Base-by-base conservation (phyloP, 192 early-diverging fungal species). In the Podila clonocystis region DNA sequence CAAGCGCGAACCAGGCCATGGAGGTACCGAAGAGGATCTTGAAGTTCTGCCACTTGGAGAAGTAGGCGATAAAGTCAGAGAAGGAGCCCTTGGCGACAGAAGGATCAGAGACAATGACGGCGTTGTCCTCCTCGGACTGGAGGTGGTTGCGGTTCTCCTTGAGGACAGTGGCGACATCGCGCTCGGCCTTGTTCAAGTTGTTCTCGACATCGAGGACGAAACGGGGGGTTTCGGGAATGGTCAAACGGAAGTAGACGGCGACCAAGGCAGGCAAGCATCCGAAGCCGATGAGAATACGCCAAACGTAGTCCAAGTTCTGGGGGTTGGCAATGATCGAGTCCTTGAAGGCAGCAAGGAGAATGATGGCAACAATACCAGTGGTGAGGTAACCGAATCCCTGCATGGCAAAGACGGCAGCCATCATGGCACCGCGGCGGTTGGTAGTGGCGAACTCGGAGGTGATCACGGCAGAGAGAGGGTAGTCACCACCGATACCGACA, bases 401-500 rank as follows among this genome's bases (percentile, higher is more conserved):
- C 93, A 95, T 96, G 57, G 95, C 93, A 85, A 97, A 98, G 36
- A 97, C 97, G 31, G 90, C 91, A 7, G 93, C 87, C 71, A 97
- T 94, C 89, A 99, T 91, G 77, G 91, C 93, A 65, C 97, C 97
- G 60, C 97, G 93, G 82, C 91, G 91, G 22, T 89, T 85, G 34
- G 91, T 89, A 29, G 91, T 92, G 57, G 97, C 94, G 71, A 96
- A 97, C 88, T 98, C 97, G 58, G 95, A 92, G 31, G 95, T 95
- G 67, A 98, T 98, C 68, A 94, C 93, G 22, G 95, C 93, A 5
- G 95, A 96, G 34, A 98, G 84, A 17, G 97, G 97, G 83, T 98
- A 98, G 82, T 98, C 97, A 62, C 96, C 96, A 73, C 97, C 97
- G 66, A 98, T 94, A 66, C 97, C 97, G 29, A 97, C 84, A 74